Percentiles rank a stretch among this genome's conserved stretches.
Conservation (phyloP, 2,329 filamentous ascomycete genomes). For the Lasiodiplodia gonubiensis region DNA sequence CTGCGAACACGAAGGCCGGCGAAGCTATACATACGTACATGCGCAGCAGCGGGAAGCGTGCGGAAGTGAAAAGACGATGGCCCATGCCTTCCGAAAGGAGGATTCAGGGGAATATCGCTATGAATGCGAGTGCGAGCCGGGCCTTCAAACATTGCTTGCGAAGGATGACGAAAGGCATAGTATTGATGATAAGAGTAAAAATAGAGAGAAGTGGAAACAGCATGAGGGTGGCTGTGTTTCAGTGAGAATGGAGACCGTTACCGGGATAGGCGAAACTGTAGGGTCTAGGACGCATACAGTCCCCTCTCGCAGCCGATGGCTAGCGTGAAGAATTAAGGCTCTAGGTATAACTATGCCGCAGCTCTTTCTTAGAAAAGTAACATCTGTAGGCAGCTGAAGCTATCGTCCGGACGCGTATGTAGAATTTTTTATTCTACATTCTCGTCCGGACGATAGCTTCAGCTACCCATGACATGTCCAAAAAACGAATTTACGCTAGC, state of each 20-base stretch:
- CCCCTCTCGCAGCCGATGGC: too few species aligned
- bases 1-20: not conserved
- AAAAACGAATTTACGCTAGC: too few species aligned
- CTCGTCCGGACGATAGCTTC: too few species aligned
- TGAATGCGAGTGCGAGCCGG: not conserved
- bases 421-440: too few species aligned
- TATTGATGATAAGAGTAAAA: not conserved
- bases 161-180: not conserved
- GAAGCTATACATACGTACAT: not conserved
- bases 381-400: too few species aligned
- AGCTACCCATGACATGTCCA: too few species aligned
- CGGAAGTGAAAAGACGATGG: not conserved
- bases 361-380: too few species aligned
- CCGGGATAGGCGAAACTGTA: not conserved
- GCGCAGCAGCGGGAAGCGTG: not conserved
- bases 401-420: too few species aligned
- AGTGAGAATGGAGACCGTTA: constrained; percentile 1
- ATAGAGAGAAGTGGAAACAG: not conserved
- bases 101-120: constrained; percentile 3
- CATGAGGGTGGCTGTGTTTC: not conserved
- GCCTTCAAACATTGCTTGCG: not conserved
- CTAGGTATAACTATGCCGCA: too few species aligned
- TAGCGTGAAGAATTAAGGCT: too few species aligned
- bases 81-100: constrained; percentile 7
- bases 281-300: constrained; percentile 1